A percentile compares a stretch with the other conserved stretches of the same genome.
phyloP scores from a whole-genome alignment of 106 monocot species.

The Acanthochlamys bracteata region DNA sequence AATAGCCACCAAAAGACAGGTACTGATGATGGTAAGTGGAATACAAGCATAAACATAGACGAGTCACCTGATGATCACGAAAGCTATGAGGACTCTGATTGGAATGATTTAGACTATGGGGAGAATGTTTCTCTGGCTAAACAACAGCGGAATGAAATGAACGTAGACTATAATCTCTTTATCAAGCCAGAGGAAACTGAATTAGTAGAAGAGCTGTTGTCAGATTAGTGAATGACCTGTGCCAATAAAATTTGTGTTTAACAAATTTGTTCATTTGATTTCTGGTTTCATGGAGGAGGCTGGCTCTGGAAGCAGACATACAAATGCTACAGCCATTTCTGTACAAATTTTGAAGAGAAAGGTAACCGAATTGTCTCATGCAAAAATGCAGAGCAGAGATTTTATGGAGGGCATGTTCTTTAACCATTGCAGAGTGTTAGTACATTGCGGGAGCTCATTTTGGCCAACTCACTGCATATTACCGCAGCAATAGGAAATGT shows the following conservation, averaged over 20 bases:
- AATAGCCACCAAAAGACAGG: conserved; percentile 3
- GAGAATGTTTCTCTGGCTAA: conserved; percentile 22
- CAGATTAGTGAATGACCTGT: conserved; percentile 25
- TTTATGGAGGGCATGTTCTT: no score
- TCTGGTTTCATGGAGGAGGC: background rate
- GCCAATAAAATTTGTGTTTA: background rate
- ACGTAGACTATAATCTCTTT: conserved; percentile 19
- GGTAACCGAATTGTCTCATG: no score
- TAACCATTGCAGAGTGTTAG: no score
- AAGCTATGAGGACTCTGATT: conserved; percentile 30
- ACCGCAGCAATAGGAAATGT: no score
- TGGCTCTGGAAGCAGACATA: no score
- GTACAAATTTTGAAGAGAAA: no score
- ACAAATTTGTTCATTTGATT: conserved; percentile 9
- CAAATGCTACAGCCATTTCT: no score
- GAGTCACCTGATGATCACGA: conserved; percentile 8
- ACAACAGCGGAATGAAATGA: conserved; percentile 10
- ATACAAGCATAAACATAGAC: background rate
- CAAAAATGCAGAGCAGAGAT: no score
- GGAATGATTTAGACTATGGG: conserved; percentile 38
- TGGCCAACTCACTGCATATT: no score
- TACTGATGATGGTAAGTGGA: background rate
- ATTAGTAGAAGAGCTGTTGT: conserved; percentile 55
- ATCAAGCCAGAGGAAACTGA: conserved; percentile 39
- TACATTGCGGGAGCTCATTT: no score